Percentiles rank a stretch among this genome's conserved stretches.
phyloP scores from a whole-genome alignment of 495 filamentous ascomycete genomes.

The Cercophora samala region DNA sequence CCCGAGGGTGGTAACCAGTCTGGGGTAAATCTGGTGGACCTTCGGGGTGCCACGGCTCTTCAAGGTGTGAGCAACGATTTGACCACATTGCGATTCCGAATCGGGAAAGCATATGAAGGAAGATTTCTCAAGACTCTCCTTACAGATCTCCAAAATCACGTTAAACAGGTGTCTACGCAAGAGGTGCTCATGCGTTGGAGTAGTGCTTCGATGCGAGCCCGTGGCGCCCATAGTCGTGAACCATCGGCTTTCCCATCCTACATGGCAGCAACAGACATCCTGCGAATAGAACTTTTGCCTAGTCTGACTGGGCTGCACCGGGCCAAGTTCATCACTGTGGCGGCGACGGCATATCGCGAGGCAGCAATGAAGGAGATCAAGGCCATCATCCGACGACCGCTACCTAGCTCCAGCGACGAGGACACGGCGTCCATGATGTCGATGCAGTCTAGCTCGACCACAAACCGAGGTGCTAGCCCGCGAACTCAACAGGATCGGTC shows the following conservation, averaged over 20 bases:
- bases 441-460: constrained; percentile 80
- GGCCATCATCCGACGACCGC: constrained; percentile 73
- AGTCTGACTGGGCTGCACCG: constrained; percentile 75
- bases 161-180: constrained; percentile 66
- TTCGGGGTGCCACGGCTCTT: constrained; percentile 74
- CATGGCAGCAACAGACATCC: constrained; percentile 60
- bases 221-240: constrained; percentile 63
- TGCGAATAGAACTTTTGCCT: constrained; percentile 63
- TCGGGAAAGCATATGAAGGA: constrained; percentile 82
- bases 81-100: constrained; percentile 65
- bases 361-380: constrained; percentile 83
- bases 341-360: constrained; percentile 83
- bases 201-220: constrained; percentile 48
- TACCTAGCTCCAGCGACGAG: constrained; percentile 90
- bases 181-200: constrained; percentile 77
- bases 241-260: constrained; percentile 70
- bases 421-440: constrained; percentile 58
- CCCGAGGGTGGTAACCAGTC: constrained; percentile 19
- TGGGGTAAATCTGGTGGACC: constrained; percentile 54
- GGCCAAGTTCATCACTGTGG: constrained; percentile 71
- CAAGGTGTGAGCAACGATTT: constrained; percentile 77
- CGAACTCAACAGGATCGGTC: constrained; percentile 85
- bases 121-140: constrained; percentile 77
- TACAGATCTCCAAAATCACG: constrained; percentile 74
- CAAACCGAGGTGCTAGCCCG: constrained; percentile 60